Evolutionary conservation across 371 early-diverging fungal genomes (phyloP), one percentile per base, ranked within the genome.

Genomic region (Basidiobolus meristosporus): DNA sequence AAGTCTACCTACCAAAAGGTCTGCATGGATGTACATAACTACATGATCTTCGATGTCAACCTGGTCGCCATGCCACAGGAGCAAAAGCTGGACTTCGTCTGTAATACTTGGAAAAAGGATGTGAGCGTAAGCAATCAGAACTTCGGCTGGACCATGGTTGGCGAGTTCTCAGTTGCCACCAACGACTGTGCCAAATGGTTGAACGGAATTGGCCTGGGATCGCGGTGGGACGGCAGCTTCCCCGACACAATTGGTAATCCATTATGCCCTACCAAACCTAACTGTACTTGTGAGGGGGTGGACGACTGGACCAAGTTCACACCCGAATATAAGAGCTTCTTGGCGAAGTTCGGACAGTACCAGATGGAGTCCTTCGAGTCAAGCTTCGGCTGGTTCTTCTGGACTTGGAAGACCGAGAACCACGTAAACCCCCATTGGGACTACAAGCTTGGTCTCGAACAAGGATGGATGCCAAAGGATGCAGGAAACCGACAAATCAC

Each of bases 141-240:
- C 14, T 59, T 59, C 22, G 70, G 60, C 0, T 66, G 67, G 3
- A 73, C 72, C 0, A 66, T 82, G 52, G 71, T 73, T 0, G 79
- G 79, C 22, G 80, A 82, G 43, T 82, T 73, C 46, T 76, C 76
- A 3, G 44, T 67, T 3, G 80, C 80, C 2, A 73, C 66, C 33
- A 76, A 72, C 30, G 82, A 79, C 39, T 82, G 82, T 46, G 73
- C 73, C 5, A 61, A 59, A 10, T 78, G 65, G 43, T 42, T 79
- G 29, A 82, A 82, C 38, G 80, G 80, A 7, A 56, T 77, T 17
- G 65, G 68, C 5, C 39, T 54, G 0, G 73, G 73, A 0, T 53
- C 65, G 10, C 62, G 77, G 10, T 78, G 62, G 52, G 74, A 79
- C 10, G 77, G 77, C 7, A 71, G 70, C 0, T 56, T 44, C 21